A percentile compares a stretch with the other conserved stretches of the same genome.
These are phyloP conservation scores for Talaromyces wortmannii DNA, from an alignment of 495 filamentous ascomycete genomes.

Conservation along the genomic window DNA sequence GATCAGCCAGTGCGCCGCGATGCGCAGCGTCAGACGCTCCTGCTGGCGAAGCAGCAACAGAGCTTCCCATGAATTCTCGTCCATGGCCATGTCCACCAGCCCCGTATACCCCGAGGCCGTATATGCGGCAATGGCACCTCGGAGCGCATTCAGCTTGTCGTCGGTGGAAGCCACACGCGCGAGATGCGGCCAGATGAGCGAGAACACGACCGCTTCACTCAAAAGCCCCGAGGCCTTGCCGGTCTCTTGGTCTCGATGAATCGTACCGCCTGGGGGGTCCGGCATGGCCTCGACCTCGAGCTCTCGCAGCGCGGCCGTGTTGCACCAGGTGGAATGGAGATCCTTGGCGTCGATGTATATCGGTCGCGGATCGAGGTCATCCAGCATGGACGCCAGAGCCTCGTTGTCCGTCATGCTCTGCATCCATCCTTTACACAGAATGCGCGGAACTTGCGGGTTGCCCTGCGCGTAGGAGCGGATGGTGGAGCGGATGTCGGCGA, in stretches of 20 bases:
- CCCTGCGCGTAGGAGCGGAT: slow-evolving; percentile 43
- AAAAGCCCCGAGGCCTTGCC: slow-evolving; percentile 50
- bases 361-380: slow-evolving; percentile 45
- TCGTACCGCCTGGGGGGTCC: slow-evolving; percentile 49
- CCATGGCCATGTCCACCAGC: slow-evolving; percentile 66
- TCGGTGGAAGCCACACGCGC: slow-evolving; percentile 41
- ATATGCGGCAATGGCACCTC: slow-evolving; percentile 42
- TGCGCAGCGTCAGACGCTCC: slow-evolving; percentile 43
- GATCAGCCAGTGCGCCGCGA: slow-evolving; percentile 60
- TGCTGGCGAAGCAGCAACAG: slow-evolving; percentile 36
- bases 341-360: slow-evolving; percentile 58
- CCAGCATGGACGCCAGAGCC: slow-evolving; percentile 46
- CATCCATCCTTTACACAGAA: slow-evolving; percentile 56
- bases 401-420: slow-evolving; percentile 47
- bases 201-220: slow-evolving; percentile 49
- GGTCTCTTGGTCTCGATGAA: slow-evolving; percentile 39
- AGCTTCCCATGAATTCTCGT: slow-evolving; percentile 52
- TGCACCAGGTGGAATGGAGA: slow-evolving; percentile 58
- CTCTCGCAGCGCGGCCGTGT: slow-evolving; percentile 45
- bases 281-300: slow-evolving; percentile 37
- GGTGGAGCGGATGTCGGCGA: slow-evolving; percentile 43
- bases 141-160: slow-evolving; percentile 45
- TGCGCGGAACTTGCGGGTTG: slow-evolving; percentile 41
- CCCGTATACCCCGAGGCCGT: slow-evolving; percentile 54
- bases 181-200: slow-evolving; percentile 53